Evolutionary conservation across 768 basidiomycete genomes (phyloP), one percentile per base, ranked within the genome.

Genomic region (Xanthoconium stramineum): DNA sequence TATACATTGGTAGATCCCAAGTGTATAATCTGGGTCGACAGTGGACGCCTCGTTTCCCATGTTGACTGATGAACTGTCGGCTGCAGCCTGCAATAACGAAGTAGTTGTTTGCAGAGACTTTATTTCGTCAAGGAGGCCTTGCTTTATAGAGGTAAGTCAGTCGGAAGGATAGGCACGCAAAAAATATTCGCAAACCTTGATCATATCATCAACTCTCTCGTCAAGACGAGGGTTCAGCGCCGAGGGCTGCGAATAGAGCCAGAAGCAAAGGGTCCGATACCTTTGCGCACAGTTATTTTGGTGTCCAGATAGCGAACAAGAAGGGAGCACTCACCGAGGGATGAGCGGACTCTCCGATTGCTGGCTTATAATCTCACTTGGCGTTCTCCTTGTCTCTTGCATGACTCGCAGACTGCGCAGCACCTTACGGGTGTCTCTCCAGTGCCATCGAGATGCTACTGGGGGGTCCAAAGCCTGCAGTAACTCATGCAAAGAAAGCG

Each of bases 1-100:
- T 57, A 99, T 99, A 0, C 92, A 83, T 69, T 99, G 97, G 71
- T 90, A 98, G 54, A 98, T 89, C 1, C 97, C 96, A 11, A 86
- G 71, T 0, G 90, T 90, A 63, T 84, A 88, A 65, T 94, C 82
- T 13, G 57, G 52, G 33, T 61, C 51, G 1, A 33, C 30, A 35
- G 36, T 15, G n/a, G 47, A 49, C 1, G 38, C 17, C 11, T 50
- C 35, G n/a, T 37, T 32, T 24, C 56, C 50, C n/a, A 33, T 35
- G 19, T 54, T 37, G 15, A 20, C 33, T 2, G 40, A 52, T 8
- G 46, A 29, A n/a, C 29, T 24, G 10, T 40, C 19, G 17, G 6
- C 19, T 35, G 50, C 17, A 20, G 43, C 30, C 37, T 42, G 43
- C 2, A 53, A 43, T 7, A 57, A 56, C 30, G 61, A 56, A 35